Base-by-base conservation (phyloP, 768 basidiomycete species). In the Boletus bicolor region DNA sequence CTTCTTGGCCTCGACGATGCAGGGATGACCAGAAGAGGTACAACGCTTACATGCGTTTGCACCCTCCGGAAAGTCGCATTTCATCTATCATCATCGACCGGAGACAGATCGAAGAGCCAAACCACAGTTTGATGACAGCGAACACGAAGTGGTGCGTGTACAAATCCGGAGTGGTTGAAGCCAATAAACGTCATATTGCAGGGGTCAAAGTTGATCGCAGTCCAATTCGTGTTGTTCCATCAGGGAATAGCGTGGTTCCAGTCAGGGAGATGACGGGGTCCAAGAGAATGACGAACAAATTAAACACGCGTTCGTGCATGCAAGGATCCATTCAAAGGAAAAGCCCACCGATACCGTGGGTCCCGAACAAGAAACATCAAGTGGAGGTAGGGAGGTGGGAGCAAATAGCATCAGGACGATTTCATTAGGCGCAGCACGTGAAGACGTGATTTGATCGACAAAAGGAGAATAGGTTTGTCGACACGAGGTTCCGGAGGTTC, bases 1-100 rank as follows among this genome's bases (percentile, higher is more conserved):
- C 74, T 89, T 91, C 57, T 90, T 80, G 47, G 89, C 89, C 71
- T 91, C 90, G 38, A 92, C 89, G 61, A 91, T 84, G 68, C 91
- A 93, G 42, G 83, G 77, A 71, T 91, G 87, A 1, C 87, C 85
- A 49, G 84, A 82, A 28, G 79, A 63, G 62, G 82, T 85, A 71
- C 91, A 93, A 46, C 91, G 82, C 65, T 80, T 85, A 73, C 91
- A 93, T n/a, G 86, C 84, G 64, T 82, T 84, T 51, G 87, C 83
- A 56, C 82, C 77, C 60, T 76, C 77, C 38, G 86, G 86, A 67
- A 92, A 91, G 61, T 85, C 86, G 73, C 91, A 93, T 77, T 87
- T 91, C 91, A 93, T 93, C 87, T 91, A 59, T 56, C 30, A 30
- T 35, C 38, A 19, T 57, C 49, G 34, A 42, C 60, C 61, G 60